Evolutionary conservation across 768 basidiomycete genomes (phyloP), one percentile per base, ranked within the genome.

Genomic region (Pulveroboletus sp.): DNA sequence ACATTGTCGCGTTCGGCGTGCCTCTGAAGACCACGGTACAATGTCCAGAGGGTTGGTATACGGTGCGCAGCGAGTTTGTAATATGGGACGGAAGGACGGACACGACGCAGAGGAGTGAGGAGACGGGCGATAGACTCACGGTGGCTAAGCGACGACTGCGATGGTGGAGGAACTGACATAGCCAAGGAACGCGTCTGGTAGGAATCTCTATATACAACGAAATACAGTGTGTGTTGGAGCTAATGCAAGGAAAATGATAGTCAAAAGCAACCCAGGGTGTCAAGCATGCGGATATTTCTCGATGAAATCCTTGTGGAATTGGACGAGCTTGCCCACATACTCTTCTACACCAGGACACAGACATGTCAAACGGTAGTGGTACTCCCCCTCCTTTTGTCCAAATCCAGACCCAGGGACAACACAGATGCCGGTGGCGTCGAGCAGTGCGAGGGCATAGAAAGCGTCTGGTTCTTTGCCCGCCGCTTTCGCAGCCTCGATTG

Each of bases 371-470:
- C 95, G 74, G 64, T 96, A 86, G 70, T 99, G 95, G 70, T 83
- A 85, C 62, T 93, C 86, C 22, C 88, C 92, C 43, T 87, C 83
- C 69, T 78, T 86, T 73, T 97, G 94, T 5, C 94, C 94, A 65
- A 99, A 99, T 1, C 95, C 95, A 41, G 83, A 85, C 1, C 95
- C 95, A 6, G 93, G 90, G 5, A 97, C 89, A 19, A 89, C 89
- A 61, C 93, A 96, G 55, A 98, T 96, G 5, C 93, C 93, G 0
- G 92, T 93, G 67, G 79, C 78, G 54, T 95, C 91, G 44, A 99
- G 76, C 43, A 99, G 67, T 56, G 77, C 80, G 31, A 95, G 74
- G 19, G 90, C 80, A 64, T 99, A 99, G 62, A 94, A 85, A 36
- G 83, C 85, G 66, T 99, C 95, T 4, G 95, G 88, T 58, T 78